Evolutionary conservation across 768 basidiomycete genomes (phyloP), one percentile per base, ranked within the genome.

Genomic region (Lentinula guzmanii): DNA sequence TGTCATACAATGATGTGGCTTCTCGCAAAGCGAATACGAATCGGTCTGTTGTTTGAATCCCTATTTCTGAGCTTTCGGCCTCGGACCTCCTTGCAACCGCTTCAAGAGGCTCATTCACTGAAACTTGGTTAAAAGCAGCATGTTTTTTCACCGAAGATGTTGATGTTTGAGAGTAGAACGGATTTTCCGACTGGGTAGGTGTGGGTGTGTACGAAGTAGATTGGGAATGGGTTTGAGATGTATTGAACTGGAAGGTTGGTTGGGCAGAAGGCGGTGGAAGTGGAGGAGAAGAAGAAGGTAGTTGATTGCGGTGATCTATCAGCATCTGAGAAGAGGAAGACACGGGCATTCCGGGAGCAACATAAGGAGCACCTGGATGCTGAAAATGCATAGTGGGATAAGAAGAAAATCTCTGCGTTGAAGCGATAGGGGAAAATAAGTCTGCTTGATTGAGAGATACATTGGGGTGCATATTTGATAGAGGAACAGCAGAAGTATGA

Each of bases 1-100:
- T 70, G 55, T 80, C 71, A 64, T 89, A 86, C n/a, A 90, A 65
- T 0, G 74, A 72, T 0, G 81, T 74, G 18, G 73, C 66, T 39
- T 84, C 76, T 43, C 72, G 72, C 15, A 88, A 70, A 1, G 80
- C 75, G 7, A 75, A 48, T 62, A 77, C 66, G 59, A 82, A 24
- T 50, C 70, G 63, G 9, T 67, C 58, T 16, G 63, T 50, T 11
- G 54, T 52, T 16, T 57, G 52, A 28, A 59, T 45, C 48, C 52
- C 53, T 4, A 50, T 59, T 8, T 59, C 58, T 24, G 45, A 33
- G 28, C 18, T 35, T 34, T 46, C 46, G 7, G 5, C 24, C 15
- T 46, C 43, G 4, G 61, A 35, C 39, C 65, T 21, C 33, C 58
- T 33, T 37, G 18, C 7, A 18, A 5, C 28, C 6, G 64, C 13